These are phyloP conservation scores for Candida hungchunana DNA, from an alignment of 805 yeast species.

Conservation along the genomic window DNA sequence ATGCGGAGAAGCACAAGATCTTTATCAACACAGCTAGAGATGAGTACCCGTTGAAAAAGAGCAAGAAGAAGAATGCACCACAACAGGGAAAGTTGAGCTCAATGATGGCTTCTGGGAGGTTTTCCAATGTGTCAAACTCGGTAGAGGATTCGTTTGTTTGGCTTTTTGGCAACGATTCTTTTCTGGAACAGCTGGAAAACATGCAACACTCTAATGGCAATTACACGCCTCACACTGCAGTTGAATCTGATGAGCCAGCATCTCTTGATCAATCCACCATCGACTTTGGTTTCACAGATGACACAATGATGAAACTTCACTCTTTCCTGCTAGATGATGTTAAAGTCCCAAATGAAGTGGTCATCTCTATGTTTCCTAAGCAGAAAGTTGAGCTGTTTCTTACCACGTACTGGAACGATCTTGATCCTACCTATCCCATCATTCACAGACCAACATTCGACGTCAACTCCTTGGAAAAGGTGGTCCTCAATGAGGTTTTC, in stretches of 20 bases:
- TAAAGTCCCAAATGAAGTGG: background rate
- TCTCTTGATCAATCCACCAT: background rate
- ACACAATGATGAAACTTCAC: constrained; percentile 2
- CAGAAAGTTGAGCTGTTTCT: constrained; percentile 20
- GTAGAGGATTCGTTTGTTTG: constrained; percentile 22
- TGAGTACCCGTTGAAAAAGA: constrained; percentile 1
- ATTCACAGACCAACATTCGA: constrained; percentile 35
- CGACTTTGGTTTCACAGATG: constrained; percentile 3
- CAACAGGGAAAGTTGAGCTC: background rate
- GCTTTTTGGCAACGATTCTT: constrained; percentile 20
- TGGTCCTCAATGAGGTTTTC: constrained; percentile 9
- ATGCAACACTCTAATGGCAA: background rate
- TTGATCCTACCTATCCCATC: constrained; percentile 36
- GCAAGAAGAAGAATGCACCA: too few species aligned
- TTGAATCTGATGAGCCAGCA: background rate
- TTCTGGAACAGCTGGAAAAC: background rate
- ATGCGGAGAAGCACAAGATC: constrained; percentile 1
- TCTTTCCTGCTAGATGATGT: constrained; percentile 1
- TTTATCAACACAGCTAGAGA: constrained; percentile 6
- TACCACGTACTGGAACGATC: constrained; percentile 33
- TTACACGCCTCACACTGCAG: background rate
- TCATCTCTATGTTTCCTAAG: background rate
- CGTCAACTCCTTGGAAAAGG: constrained; percentile 6
- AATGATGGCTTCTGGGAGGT: constrained; percentile 8
- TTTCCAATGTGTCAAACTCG: constrained; percentile 18